These are phyloP conservation scores for Phytopythium vexans DNA, from an alignment of 352 stramenopile genomes.

Conservation along the genomic window DNA sequence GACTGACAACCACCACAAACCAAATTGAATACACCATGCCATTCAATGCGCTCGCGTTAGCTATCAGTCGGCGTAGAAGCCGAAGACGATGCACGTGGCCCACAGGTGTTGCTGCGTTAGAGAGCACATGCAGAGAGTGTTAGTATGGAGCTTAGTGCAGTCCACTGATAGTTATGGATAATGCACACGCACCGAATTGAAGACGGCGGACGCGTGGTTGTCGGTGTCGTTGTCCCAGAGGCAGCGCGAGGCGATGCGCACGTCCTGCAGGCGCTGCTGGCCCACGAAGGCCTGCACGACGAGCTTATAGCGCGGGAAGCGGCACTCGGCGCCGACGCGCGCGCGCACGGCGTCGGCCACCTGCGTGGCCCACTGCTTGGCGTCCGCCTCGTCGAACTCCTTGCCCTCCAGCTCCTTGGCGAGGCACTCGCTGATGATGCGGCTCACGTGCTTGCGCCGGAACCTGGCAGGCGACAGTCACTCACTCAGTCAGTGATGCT, in stretches of 20 bases:
- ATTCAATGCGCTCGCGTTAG: not conserved
- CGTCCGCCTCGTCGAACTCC: slow-evolving; percentile 72
- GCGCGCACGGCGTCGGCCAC: slow-evolving; percentile 67
- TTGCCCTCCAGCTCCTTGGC: slow-evolving; percentile 66
- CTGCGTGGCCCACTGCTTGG: slow-evolving; percentile 56
- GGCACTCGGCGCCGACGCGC: slow-evolving; percentile 59
- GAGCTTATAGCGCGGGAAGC: slow-evolving; percentile 91
- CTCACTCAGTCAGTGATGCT: not conserved
- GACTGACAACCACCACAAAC: not conserved
- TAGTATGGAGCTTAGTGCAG: not conserved
- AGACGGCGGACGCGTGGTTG: slow-evolving; percentile 90
- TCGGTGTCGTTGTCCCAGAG: slow-evolving; percentile 93
- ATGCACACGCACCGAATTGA: slow-evolving; percentile 69
- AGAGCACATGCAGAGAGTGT: not conserved
- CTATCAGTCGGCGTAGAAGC: slow-evolving; percentile 84
- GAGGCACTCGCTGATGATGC: slow-evolving; percentile 71
- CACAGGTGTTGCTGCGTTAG: slow-evolving; percentile 88
- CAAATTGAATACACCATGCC: not conserved
- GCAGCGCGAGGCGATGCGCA: slow-evolving; percentile 91
- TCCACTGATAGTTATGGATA: not conserved
- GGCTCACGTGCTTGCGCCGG: slow-evolving; percentile 67
- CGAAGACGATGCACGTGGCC: slow-evolving; percentile 89
- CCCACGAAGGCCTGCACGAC: slow-evolving; percentile 94
- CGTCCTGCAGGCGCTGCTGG: slow-evolving; percentile 91
- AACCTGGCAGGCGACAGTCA: slow-evolving; percentile 30